Evolutionary conservation across 768 basidiomycete genomes (phyloP), one percentile per base, ranked within the genome.

Genomic region (Tulasnella sp.): DNA sequence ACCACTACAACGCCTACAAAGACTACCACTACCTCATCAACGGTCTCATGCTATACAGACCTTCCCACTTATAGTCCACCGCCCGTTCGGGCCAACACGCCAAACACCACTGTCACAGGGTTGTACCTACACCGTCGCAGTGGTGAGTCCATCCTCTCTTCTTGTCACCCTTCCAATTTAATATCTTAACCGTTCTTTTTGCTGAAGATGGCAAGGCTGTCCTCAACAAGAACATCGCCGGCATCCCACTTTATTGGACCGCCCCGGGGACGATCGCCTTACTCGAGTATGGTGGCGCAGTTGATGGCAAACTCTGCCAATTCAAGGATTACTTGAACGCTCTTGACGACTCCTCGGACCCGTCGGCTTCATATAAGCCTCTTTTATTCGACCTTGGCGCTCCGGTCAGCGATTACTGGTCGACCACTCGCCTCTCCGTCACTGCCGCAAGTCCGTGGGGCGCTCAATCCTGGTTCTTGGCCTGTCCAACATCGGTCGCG

Each of bases 151-250:
- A 6, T 16, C 3, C 18, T 6, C 14, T 34, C 31, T 8, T n/a
- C n/a, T n/a, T 40, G 10, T 40, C 39, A 40, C 39, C 10, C 10
- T 40, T 40, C 27, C 27, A 6, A 68, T 5, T 2, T n/a, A 10
- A 19, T 10, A 27, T 31, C n/a, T 18, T 68, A 34, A 68, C 3
- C 12, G n/a, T 5, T 36, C 34, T 34, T 14, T 27, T 14, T 12
- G 8, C 8, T n/a, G n/a, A n/a, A 68, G 62, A 68, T 68, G 62
- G 10, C 94, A 94, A 4, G 91, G 96, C 19, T 88, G 93, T 81
- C 88, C 91, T 52, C 52, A 52, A 52, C n/a, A 52, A 52, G 52
- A 52, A 52, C 52, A 52, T 52, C 24, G 52, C 52, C 12, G 52
- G 52, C 24, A 52, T 52, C 24, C 52, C 52, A n/a, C 52, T 52